Evolutionary conservation across 495 filamentous ascomycete species (phyloP).

Genomic region (Xylaria cubensis): DNA sequence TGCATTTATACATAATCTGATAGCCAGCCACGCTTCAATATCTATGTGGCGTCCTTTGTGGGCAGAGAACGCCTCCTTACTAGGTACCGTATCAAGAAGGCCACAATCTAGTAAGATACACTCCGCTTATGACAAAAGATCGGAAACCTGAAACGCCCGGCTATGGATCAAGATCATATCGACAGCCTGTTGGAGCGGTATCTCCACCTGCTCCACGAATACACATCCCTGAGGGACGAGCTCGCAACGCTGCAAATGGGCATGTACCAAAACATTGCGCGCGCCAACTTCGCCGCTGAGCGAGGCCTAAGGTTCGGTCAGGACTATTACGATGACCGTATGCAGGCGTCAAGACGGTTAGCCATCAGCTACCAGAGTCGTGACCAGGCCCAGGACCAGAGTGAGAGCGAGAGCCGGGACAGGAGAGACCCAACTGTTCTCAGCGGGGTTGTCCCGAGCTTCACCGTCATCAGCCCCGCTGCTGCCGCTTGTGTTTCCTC

Average conservation of each 20-base stretch:
- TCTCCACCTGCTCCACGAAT: constrained; percentile 70
- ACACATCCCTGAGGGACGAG: constrained; percentile 65
- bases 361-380: constrained; percentile 24
- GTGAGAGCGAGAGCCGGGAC: neutral
- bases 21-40: neutral
- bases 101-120: neutral
- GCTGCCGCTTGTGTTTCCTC: neutral
- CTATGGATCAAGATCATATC: constrained; percentile 50
- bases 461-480: constrained; percentile 21
- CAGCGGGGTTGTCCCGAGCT: constrained; percentile 9
- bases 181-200: constrained; percentile 74
- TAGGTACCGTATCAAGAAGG: neutral
- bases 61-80: neutral
- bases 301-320: constrained; percentile 68
- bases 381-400: constrained; percentile 30
- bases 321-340: constrained; percentile 74
- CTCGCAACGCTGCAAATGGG: constrained; percentile 63
- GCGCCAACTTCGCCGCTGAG: constrained; percentile 73
- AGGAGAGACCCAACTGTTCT: neutral
- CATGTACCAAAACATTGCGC: constrained; percentile 62
- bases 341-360: constrained; percentile 64
- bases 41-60: neutral
- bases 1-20: neutral
- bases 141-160: constrained; percentile 7
- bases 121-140: neutral